These are phyloP conservation scores for Tetrapisispora phaffii DNA, from an alignment of 805 yeast genomes.

Conservation along the genomic window DNA sequence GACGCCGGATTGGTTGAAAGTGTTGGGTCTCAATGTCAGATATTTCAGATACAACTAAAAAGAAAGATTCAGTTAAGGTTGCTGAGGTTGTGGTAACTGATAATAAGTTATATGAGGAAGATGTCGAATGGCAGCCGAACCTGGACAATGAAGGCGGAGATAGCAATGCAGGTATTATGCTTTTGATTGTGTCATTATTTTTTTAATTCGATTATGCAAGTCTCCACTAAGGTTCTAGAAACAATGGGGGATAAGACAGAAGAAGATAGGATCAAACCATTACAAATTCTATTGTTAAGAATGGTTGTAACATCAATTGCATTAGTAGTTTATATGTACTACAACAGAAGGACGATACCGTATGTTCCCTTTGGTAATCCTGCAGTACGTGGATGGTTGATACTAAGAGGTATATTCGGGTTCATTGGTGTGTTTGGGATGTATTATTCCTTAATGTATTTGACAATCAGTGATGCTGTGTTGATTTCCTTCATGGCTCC, in stretches of 20 bases:
- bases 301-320: conserved; percentile 62
- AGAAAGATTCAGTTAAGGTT: neutral
- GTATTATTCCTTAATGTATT: conserved; percentile 62
- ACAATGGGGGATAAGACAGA: conserved; percentile 44
- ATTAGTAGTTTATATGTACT: conserved; percentile 46
- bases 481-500: conserved; percentile 75
- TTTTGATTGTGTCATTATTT: conserved; percentile 55
- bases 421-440: conserved; percentile 72
- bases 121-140: conserved; percentile 6
- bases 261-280: conserved; percentile 54
- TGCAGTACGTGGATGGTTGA: conserved; percentile 42
- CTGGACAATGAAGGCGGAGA: conserved; percentile 22
- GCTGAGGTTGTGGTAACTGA: neutral
- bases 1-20: neutral
- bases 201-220: conserved; percentile 68
- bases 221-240: conserved; percentile 64
- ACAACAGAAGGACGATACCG: conserved; percentile 35
- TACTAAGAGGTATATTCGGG: conserved; percentile 62
- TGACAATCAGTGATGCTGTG: conserved; percentile 72
- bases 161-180: conserved; percentile 39
- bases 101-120: conserved; percentile 4
- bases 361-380: conserved; percentile 65
- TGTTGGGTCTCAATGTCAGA: neutral
- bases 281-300: conserved; percentile 68
- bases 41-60: neutral